phyloP scores from a whole-genome alignment of 805 yeast species.

The Yamadazyma takamatsuzukensis region DNA sequence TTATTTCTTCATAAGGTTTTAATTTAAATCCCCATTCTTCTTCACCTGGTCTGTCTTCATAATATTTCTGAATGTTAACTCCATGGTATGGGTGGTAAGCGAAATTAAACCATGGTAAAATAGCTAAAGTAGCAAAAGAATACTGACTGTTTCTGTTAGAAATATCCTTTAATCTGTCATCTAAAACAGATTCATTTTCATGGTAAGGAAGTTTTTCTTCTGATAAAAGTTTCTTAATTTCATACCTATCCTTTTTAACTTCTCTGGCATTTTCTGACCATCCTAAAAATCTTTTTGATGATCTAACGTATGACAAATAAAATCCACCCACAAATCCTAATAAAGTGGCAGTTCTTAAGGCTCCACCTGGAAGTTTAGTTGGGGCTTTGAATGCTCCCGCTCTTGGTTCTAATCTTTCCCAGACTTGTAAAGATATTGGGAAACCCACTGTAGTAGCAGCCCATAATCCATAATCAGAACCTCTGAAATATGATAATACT shows the following conservation, averaged over 20 bases:
- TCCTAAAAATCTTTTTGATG: conserved; percentile 75
- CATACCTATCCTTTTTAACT: conserved; percentile 68
- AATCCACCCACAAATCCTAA: conserved; percentile 76
- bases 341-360: conserved; percentile 55
- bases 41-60: conserved; percentile 55
- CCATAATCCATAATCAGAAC: conserved; percentile 57
- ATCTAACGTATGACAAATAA: conserved; percentile 61
- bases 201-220: conserved; percentile 68
- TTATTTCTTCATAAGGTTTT: conserved; percentile 50
- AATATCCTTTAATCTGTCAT: conserved; percentile 67
- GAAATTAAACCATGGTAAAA: conserved; percentile 81
- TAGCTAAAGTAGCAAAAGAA: conserved; percentile 54
- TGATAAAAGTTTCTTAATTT: conserved; percentile 63
- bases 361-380: conserved; percentile 51
- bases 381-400: conserved; percentile 42
- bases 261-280: conserved; percentile 69
- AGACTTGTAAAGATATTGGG: conserved; percentile 37
- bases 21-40: conserved; percentile 55
- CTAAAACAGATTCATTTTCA: conserved; percentile 48
- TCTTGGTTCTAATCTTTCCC: conserved; percentile 43
- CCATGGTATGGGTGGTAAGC: conserved; percentile 83
- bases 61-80: conserved; percentile 59
- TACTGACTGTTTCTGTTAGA: conserved; percentile 77
- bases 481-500: conserved; percentile 70
- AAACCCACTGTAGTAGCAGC: conserved; percentile 39